A percentile compares a stretch with the other conserved stretches of the same genome.
Conservation (phyloP, 106 monocot genomes). For the Posidonia australis region DNA sequence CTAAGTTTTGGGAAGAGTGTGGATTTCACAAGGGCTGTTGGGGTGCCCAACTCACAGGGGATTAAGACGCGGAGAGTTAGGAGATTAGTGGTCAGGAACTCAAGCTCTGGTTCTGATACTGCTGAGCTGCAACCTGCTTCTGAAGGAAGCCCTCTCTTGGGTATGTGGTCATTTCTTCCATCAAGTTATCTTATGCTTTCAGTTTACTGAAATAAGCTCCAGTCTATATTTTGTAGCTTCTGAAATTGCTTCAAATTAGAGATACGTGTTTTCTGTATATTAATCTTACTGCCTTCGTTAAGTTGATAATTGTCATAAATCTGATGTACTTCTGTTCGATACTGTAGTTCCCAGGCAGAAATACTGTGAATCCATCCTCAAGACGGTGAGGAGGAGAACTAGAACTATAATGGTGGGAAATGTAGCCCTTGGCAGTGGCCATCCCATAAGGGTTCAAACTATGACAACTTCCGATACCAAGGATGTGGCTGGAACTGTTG, state of each 20-base stretch:
- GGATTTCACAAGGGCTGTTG: conserved; percentile 47
- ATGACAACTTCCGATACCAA: conserved; percentile 99
- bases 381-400: conserved; percentile 80
- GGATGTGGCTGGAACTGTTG: conserved; percentile 81
- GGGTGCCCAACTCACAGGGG: conserved; percentile 7
- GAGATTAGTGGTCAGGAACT: conserved; percentile 22
- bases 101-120: conserved; percentile 66
- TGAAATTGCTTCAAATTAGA: too few species aligned
- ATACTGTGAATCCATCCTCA: conserved; percentile 84
- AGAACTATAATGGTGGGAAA: conserved; percentile 90
- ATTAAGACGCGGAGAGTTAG: conserved; percentile 12
- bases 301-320: neutral
- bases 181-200: neutral
- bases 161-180: conserved; percentile 23
- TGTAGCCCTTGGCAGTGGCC: conserved; percentile 88
- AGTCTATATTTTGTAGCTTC: too few species aligned
- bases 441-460: conserved; percentile 88
- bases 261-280: too few species aligned
- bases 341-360: conserved; percentile 86
- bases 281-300: too few species aligned
- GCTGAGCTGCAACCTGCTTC: conserved; percentile 61
- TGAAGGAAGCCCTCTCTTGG: conserved; percentile 87
- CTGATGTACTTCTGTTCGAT: too few species aligned
- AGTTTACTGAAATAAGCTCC: too few species aligned
- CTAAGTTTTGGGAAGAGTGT: conserved; percentile 40